phyloP scores from a whole-genome alignment of 2,329 filamentous ascomycete genomes.

The Plenodomus biglobosus region DNA sequence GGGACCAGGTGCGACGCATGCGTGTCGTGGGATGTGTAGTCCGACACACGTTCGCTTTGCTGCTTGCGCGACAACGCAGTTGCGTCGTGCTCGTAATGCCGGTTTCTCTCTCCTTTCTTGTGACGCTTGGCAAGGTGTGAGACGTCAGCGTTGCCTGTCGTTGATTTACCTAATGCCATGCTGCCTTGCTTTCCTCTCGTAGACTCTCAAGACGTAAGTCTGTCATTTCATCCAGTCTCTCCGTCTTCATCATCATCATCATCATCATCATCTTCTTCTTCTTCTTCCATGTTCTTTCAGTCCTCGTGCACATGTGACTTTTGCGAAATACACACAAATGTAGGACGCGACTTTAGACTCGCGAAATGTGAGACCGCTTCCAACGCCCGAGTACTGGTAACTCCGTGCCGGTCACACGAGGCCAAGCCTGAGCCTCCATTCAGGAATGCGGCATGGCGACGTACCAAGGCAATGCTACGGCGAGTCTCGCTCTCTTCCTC shows the following conservation, averaged over 20 bases:
- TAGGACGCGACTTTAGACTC: no score
- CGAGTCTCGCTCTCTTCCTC: not conserved
- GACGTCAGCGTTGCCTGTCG: not conserved
- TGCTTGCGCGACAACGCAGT: constrained; percentile 1
- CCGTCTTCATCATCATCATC: no score
- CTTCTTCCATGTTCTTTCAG: no score
- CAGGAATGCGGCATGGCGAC: not conserved
- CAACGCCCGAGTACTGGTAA: not conserved
- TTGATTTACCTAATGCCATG: not conserved
- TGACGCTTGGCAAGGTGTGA: not conserved
- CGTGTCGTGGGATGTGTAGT: constrained; percentile 1
- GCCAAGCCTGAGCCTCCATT: not conserved
- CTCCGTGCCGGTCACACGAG: not conserved
- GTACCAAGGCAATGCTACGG: not conserved
- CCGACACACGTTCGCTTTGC: not conserved
- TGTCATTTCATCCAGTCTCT: no score
- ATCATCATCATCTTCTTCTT: no score
- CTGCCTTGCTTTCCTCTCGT: no score
- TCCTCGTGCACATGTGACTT: no score
- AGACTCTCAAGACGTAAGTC: no score
- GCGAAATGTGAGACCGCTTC: not conserved
- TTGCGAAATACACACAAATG: no score
- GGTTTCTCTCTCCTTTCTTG: not conserved
- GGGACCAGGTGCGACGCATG: constrained; percentile 21
- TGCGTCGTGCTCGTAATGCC: constrained; percentile 1